Conservation (phyloP, 306 rosid genomes). For the Fragaria nilgerrensis region DNA sequence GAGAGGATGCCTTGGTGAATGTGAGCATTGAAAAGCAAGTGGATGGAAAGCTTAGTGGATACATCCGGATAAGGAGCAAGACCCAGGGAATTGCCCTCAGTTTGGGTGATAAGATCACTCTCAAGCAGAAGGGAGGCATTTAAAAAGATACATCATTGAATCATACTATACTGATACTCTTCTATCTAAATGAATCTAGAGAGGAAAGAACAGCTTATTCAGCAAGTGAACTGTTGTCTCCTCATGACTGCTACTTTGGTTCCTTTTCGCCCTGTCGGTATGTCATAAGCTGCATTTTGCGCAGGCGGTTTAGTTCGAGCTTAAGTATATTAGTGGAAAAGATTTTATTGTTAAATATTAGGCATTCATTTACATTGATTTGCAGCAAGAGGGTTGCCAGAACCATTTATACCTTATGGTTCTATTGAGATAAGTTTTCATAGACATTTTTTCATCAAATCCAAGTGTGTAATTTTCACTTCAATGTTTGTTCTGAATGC, state of each 20-base stretch:
- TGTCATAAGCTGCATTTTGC: not conserved
- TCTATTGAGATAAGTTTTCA: not conserved
- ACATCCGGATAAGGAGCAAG: conserved; percentile 78
- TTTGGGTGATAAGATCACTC: conserved; percentile 74
- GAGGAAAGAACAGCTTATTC: not conserved
- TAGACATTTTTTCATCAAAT: not conserved
- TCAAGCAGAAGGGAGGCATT: conserved; percentile 68
- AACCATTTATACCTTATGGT: not conserved
- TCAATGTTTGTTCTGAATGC: not conserved
- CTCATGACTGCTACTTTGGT: not conserved
- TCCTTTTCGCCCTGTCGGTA: conserved; percentile 4
- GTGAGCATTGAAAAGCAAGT: conserved; percentile 73
- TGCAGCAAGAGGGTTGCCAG: not conserved
- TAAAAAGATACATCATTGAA: conserved; percentile 10
- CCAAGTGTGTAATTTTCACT: not conserved
- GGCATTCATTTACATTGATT: conserved; percentile 1
- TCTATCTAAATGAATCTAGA: not conserved
- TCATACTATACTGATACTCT: not conserved
- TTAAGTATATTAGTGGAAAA: not conserved
- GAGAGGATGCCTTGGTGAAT: conserved; percentile 79
- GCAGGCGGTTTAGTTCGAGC: not conserved
- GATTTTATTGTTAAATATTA: not conserved
- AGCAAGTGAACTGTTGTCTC: not conserved
- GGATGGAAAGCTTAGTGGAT: conserved; percentile 69
- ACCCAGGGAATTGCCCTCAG: conserved; percentile 81